Evolutionary conservation across 768 basidiomycete species (phyloP), one percentile per base, ranked within the genome.

Genomic region (Tubosaeta brunneosetosa): DNA sequence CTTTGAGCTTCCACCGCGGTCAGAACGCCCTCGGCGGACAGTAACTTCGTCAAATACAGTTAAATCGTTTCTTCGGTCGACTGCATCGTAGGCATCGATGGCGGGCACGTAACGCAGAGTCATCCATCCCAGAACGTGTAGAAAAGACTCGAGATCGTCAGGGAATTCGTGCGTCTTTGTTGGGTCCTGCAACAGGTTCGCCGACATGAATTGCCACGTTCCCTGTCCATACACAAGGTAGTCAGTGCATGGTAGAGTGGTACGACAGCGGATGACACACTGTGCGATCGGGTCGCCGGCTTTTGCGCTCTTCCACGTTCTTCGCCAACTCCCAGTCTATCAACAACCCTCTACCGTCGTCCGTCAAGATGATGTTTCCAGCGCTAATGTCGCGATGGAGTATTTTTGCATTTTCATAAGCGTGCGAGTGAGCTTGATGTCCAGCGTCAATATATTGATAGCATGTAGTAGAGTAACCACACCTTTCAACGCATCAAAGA

Each of bases 101-200:
- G 43, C 34, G 33, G 31, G 47, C 13, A 43, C 36, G 13, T 41
- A 42, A 7, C 22, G 27, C 13, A 49, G 14, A 12, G 19, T 51
- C 14, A 4, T 54, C 52, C 56, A 49, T 11, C 29, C 47, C 0
- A 56, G 33, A 17, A 55, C 49, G 41, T 63, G 55, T 34, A 60
- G n/a, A 48, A 72, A 69, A 0, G 71, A 71, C 48, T 72, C 67
- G 8, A 72, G 44, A 42, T 73, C 68, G 26, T 71, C 68, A 22
- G 59, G 48, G n/a, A 68, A 51, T 1, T 27, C 44, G 19, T 69
- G 68, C 6, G 40, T 25, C 27, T 63, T 63, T 13, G 8, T 14
- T 10, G 59, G 47, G 12, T 59, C 10, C 26, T 13, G 11, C 6
- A 70, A 58, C 6, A 72, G 47, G 7, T 41, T 46, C 0, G 52